These are phyloP conservation scores for Yamadazyma friedrichii DNA, from an alignment of 1,139 yeast species.

Conservation along the genomic window DNA sequence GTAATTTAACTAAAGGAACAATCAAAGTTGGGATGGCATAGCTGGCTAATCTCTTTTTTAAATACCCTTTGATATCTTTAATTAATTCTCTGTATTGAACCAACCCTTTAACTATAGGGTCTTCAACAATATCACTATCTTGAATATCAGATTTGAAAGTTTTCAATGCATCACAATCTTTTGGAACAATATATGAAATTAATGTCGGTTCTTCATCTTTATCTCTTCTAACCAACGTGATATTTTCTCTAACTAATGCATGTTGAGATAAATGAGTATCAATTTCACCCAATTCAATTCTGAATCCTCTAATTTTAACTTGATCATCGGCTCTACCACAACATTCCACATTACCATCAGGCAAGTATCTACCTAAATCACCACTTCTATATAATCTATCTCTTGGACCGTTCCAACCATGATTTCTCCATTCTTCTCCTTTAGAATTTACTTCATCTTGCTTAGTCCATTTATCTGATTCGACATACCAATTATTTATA, in stretches of 20 bases:
- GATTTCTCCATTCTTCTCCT: constrained; percentile 66
- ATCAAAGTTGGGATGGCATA: constrained; percentile 93
- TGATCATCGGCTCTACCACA: constrained; percentile 99
- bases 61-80: constrained; percentile 74
- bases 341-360: constrained; percentile 97
- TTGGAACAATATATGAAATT: constrained; percentile 90
- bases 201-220: constrained; percentile 90
- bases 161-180: constrained; percentile 55
- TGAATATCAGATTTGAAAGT: constrained; percentile 45
- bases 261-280: constrained; percentile 96
- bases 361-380: constrained; percentile 92
- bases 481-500: constrained; percentile 85
- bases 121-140: constrained; percentile 35
- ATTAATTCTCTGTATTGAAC: constrained; percentile 74
- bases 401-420: constrained; percentile 89
- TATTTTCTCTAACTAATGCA: constrained; percentile 85
- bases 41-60: constrained; percentile 85
- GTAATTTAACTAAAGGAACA: constrained; percentile 82
- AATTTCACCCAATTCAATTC: constrained; percentile 97
- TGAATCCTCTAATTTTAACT: constrained; percentile 96
- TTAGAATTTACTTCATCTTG: constrained; percentile 43
- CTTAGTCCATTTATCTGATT: constrained; percentile 56
- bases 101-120: constrained; percentile 77
- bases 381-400: constrained; percentile 97
- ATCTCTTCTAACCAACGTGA: constrained; percentile 90